These are phyloP conservation scores for Phytophthora aleatoria DNA, from an alignment of 352 stramenopile species.

Conservation along the genomic window DNA sequence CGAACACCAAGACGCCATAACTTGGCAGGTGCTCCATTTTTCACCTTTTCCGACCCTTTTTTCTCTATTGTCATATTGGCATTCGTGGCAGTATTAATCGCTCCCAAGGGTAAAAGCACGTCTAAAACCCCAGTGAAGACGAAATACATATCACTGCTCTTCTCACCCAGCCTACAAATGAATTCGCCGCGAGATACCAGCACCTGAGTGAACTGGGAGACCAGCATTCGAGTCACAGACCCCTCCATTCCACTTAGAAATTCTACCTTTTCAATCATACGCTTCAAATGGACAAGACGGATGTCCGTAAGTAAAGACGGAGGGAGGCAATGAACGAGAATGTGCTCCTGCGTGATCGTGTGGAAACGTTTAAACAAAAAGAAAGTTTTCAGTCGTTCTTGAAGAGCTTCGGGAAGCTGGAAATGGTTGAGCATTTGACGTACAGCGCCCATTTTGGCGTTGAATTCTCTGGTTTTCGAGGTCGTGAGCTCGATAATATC, in stretches of 20 bases:
- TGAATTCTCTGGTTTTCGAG: slow-evolving; percentile 66
- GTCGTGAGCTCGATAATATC: slow-evolving; percentile 70
- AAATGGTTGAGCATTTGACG: slow-evolving; percentile 66
- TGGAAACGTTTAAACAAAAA: slow-evolving; percentile 75
- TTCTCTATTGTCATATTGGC: background rate
- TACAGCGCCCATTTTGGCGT: slow-evolving; percentile 53
- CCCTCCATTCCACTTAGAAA: slow-evolving; percentile 69
- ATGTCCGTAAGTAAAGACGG: slow-evolving; percentile 73
- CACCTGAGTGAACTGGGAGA: slow-evolving; percentile 68
- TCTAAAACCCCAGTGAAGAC: slow-evolving; percentile 64
- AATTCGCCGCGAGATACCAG: slow-evolving; percentile 62
- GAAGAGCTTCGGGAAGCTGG: slow-evolving; percentile 40
- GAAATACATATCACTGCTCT: slow-evolving; percentile 76
- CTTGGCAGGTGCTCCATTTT: slow-evolving; percentile 15
- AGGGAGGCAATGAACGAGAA: slow-evolving; percentile 61
- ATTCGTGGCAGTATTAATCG: background rate
- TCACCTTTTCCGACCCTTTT: background rate
- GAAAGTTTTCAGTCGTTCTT: slow-evolving; percentile 62
- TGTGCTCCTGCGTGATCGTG: slow-evolving; percentile 69
- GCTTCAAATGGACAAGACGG: slow-evolving; percentile 63
- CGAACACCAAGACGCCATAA: slow-evolving; percentile 27
- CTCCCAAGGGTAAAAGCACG: slow-evolving; percentile 40
- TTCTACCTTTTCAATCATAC: slow-evolving; percentile 71
- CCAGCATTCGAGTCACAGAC: slow-evolving; percentile 66
- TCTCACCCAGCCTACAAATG: slow-evolving; percentile 59